Evolutionary conservation across 805 yeast species (phyloP), one percentile per base, ranked within the genome.

Genomic region (Dipodascus albidus): DNA sequence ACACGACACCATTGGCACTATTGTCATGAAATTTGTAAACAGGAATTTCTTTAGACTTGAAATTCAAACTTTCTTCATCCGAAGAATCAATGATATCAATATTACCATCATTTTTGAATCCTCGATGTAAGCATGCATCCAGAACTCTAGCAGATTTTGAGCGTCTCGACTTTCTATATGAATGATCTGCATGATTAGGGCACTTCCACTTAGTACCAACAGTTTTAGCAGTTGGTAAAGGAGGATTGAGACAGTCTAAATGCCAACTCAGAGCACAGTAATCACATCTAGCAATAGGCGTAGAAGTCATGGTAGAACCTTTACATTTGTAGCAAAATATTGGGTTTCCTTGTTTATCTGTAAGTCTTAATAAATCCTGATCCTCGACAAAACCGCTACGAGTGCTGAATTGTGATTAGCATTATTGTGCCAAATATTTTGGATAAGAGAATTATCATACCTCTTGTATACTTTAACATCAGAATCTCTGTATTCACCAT

Each of bases 201-300:
- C 96, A 93, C 70, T 79, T 82, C 98, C 96, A 91, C 66, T 83
- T 86, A 48, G 74, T 74, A 1, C 93, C 95, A 48, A 86, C 64
- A 44, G 83, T 81, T 61, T 87, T 87, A 19, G 83, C 79, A 3
- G 83, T 73, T 15, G 87, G 75, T 59, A 87, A 70, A 1, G 96
- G 95, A 1, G 87, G 85, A 51, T 77, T 74, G 15, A 90, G 67
- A 67, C 98, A 90, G 67, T 91, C 96, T 49, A 90, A 67, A 69
- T 90, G 98, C 95, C 95, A 90, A 17, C 82, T 77, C 2, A 85
- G 71, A 0, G 83, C 74, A 67, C 98, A 90, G 62, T 83, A 85
- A 62, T 88, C 96, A 67, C 98, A 90, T 54, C 78, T 79, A 15
- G 82, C 77, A 19, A 90, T 73, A 35, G 77, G 74, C 50, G 76